Percentiles rank a stretch among this genome's conserved stretches.
phyloP scores from a whole-genome alignment of 2,329 filamentous ascomycete species.

The Pyricularia grisea region DNA sequence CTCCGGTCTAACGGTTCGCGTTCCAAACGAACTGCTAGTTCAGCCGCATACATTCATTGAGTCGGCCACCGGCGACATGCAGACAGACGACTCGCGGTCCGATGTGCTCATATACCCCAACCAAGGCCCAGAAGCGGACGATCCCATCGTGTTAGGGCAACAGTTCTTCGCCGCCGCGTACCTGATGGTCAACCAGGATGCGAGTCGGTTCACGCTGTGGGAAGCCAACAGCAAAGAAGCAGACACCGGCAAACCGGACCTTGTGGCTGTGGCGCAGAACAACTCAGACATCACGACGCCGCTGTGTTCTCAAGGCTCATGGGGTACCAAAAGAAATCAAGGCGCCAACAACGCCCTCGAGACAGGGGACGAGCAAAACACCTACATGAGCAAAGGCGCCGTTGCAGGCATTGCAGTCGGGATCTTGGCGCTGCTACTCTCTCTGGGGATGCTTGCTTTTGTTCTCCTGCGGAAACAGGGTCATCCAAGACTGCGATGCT shows the following conservation, averaged over 20 bases:
- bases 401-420: not conserved
- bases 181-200: constrained; percentile 1
- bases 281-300: not conserved
- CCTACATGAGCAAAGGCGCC: not conserved
- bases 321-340: not conserved
- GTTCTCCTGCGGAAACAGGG: not conserved
- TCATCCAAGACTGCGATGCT: not conserved
- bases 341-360: not conserved
- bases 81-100: not conserved
- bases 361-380: not conserved
- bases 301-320: not conserved
- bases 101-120: not conserved
- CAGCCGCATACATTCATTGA: not conserved
- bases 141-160: not conserved
- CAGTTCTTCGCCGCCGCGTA: constrained; percentile 1
- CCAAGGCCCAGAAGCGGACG: not conserved
- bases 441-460: too few relatives aligned
- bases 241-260: not conserved
- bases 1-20: not conserved
- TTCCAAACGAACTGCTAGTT: not conserved
- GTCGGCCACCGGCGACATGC: not conserved
- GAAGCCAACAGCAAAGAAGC: not conserved
- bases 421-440: not conserved
- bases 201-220: not conserved
- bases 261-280: not conserved